Evolutionary conservation across 2,329 filamentous ascomycete genomes (phyloP).

Genomic region (Fusarium mexicanum): DNA sequence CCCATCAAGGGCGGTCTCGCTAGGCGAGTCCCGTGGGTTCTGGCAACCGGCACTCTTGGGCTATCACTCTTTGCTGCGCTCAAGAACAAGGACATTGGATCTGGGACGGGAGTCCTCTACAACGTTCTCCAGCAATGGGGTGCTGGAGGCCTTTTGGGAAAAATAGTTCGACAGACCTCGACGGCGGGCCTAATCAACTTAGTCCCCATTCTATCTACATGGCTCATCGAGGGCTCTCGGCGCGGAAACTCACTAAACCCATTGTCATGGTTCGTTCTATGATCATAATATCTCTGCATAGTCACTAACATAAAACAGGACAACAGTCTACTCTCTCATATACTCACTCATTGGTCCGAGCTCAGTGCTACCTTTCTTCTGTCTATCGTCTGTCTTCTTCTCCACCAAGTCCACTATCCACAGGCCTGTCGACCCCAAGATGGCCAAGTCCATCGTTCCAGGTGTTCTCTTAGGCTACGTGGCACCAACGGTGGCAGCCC

Average conservation of each 20-base stretch:
- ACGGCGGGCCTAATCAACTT: fast-evolving
- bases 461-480: background rate
- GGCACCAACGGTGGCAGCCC: background rate
- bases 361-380: background rate
- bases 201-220: fast-evolving
- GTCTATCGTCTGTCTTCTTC: background rate
- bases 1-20: background rate
- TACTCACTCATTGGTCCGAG: background rate
- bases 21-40: background rate
- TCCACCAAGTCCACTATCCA: background rate
- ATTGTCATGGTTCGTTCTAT: background rate
- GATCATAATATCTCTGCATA: fast-evolving
- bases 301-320: background rate
- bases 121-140: fast-evolving
- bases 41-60: background rate
- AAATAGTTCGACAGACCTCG: background rate
- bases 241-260: background rate
- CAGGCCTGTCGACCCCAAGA: background rate
- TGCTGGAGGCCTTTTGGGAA: background rate
- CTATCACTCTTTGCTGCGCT: background rate
- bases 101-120: background rate
- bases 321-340: background rate
- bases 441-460: background rate
- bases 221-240: background rate
- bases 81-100: background rate